Conservation (phyloP, 495 filamentous ascomycete species). For the Mycothermus thermophilus region DNA sequence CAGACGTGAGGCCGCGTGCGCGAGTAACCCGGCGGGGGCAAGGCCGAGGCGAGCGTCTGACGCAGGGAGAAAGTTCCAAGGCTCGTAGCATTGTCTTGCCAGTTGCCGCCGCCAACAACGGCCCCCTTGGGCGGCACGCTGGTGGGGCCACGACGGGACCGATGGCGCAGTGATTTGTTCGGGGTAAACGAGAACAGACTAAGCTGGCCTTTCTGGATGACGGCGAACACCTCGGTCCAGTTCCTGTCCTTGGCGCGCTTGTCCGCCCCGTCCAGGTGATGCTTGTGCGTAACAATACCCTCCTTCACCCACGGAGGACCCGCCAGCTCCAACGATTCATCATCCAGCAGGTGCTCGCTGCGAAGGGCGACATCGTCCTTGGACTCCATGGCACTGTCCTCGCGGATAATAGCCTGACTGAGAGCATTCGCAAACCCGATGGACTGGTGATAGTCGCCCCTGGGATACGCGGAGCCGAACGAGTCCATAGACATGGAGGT, state of each 20-base stretch:
- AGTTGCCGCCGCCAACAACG: conserved; percentile 86
- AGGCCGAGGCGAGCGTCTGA: conserved; percentile 80
- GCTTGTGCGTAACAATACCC: conserved; percentile 89
- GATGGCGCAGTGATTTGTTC: conserved; percentile 57
- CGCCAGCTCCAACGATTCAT: conserved; percentile 76
- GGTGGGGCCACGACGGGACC: conserved; percentile 35
- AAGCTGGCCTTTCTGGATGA: conserved; percentile 92
- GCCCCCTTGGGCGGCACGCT: conserved; percentile 36
- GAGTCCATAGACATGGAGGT: conserved; percentile 87
- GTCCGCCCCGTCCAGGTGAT: conserved; percentile 77
- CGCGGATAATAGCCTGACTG: conserved; percentile 90
- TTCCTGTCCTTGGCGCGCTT: conserved; percentile 85
- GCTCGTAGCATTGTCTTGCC: conserved; percentile 86
- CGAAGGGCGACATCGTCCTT: conserved; percentile 37
- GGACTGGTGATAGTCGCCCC: conserved; percentile 81
- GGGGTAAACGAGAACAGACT: conserved; percentile 86
- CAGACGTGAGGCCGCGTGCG: conserved; percentile 84
- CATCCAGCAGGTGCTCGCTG: conserved; percentile 64
- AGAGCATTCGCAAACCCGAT: conserved; percentile 97
- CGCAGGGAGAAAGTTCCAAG: conserved; percentile 76
- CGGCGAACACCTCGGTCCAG: conserved; percentile 95
- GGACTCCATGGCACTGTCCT: conserved; percentile 50
- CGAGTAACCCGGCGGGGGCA: conserved; percentile 86
- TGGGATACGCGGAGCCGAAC: conserved; percentile 61
- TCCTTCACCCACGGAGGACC: conserved; percentile 98